A percentile compares a stretch with the other conserved stretches of the same genome.
Evolutionary conservation across 257 asterid species (phyloP).

Genomic region (Fraxinus excelsior): DNA sequence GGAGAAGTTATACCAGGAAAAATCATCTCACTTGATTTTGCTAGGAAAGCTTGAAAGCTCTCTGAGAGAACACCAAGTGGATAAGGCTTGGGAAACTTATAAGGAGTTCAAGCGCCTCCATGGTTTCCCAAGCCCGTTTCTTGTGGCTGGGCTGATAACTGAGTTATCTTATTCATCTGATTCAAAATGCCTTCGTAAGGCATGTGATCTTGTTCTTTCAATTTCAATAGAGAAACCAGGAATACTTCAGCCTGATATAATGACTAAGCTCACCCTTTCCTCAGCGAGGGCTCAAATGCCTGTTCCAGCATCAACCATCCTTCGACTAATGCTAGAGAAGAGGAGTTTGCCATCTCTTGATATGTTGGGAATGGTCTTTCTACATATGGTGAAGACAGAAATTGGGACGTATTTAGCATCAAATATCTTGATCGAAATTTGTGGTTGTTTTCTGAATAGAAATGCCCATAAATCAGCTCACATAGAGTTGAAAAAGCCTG

Average conservation of each 20-base stretch:
- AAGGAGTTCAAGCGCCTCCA: conserved; percentile 55
- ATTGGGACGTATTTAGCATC: conserved; percentile 62
- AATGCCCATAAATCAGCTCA: conserved; percentile 37
- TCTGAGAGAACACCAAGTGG: conserved; percentile 60
- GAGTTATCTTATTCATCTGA: conserved; percentile 66
- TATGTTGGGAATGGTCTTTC: conserved; percentile 45
- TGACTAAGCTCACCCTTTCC: conserved; percentile 66
- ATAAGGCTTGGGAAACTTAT: conserved; percentile 70
- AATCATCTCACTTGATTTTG: conserved; percentile 43
- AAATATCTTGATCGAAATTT: conserved; percentile 67
- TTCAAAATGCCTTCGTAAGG: conserved; percentile 60
- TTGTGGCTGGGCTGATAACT: conserved; percentile 51
- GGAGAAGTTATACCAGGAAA: conserved; percentile 40
- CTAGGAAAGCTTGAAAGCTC: conserved; percentile 57
- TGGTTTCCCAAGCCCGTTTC: conserved; percentile 62
- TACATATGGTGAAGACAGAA: conserved; percentile 77
- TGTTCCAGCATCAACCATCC: conserved; percentile 47
- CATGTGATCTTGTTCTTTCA: conserved; percentile 51
- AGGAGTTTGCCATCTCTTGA: conserved; percentile 50
- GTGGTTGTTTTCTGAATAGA: conserved; percentile 32
- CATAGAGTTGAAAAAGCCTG: conserved; percentile 46
- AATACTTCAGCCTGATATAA: conserved; percentile 44
- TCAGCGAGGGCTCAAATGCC: conserved; percentile 80
- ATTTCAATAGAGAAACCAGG: conserved; percentile 54
- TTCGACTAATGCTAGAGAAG: conserved; percentile 61